phyloP scores from a whole-genome alignment of 768 basidiomycete genomes.

The Tremella mesenterica region DNA sequence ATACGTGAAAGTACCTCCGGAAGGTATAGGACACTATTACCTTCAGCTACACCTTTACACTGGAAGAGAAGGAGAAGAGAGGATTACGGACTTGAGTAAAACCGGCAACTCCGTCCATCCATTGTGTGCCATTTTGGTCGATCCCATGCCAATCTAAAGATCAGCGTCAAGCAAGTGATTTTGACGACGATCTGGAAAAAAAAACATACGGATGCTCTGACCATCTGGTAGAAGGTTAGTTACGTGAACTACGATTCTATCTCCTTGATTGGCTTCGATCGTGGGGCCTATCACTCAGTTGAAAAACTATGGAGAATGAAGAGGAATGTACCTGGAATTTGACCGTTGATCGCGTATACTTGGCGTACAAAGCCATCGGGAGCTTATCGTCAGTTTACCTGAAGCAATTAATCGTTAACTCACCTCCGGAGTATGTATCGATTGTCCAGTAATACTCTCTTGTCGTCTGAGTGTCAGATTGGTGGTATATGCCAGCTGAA shows the following conservation, averaged over 20 bases:
- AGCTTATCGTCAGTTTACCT: background rate
- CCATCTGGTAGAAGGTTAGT: conserved; percentile 1
- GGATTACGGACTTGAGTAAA: conserved; percentile 23
- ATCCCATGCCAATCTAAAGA: conserved; percentile 14
- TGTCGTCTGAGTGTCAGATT: background rate
- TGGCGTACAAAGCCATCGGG: conserved; percentile 23
- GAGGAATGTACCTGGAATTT: conserved; percentile 1
- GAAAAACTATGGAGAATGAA: background rate
- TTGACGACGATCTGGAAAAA: background rate
- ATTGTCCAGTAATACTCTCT: conserved; percentile 1
- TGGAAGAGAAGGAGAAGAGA: background rate
- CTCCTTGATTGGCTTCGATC: conserved; percentile 9
- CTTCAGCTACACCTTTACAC: background rate
- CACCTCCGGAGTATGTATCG: background rate
- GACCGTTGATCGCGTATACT: conserved; percentile 10
- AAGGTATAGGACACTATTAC: background rate
- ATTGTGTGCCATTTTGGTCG: conserved; percentile 8
- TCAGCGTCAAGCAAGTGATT: background rate
- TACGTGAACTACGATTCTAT: conserved; percentile 5
- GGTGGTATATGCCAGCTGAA: background rate
- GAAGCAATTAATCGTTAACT: background rate
- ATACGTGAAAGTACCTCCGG: conserved; percentile 17
- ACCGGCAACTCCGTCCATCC: conserved; percentile 29
- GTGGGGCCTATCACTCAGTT: background rate
- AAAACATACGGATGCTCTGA: conserved; percentile 2